Conservation (phyloP, 2,329 filamentous ascomycete genomes). For the Diatrype stigma region DNA sequence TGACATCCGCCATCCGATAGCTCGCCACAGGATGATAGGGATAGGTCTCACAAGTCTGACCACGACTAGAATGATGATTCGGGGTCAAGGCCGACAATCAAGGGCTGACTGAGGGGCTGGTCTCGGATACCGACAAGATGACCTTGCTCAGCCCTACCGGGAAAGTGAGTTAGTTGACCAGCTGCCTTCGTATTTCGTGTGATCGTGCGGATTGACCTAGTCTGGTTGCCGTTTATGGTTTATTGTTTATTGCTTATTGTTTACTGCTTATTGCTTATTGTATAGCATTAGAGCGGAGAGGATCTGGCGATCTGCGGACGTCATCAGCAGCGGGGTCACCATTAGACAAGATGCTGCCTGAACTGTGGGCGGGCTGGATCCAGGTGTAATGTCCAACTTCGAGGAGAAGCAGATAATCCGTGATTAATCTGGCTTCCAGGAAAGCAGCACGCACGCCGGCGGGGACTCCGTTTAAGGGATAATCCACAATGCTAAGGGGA, state of each 20-base stretch:
- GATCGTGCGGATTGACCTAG: conserved; percentile 15
- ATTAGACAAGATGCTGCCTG: background rate
- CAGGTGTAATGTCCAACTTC: conserved; percentile 10
- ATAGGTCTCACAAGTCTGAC: conserved; percentile 20
- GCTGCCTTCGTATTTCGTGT: conserved; percentile 17
- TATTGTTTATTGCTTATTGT: no score
- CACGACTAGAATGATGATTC: conserved; percentile 17
- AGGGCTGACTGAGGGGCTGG: conserved; percentile 20
- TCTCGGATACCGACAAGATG: conserved; percentile 28
- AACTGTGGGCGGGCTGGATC: background rate
- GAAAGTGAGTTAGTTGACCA: conserved; percentile 11
- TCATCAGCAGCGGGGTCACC: conserved; percentile 15
- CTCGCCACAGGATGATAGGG: conserved; percentile 21
- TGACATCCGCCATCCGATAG: conserved; percentile 31
- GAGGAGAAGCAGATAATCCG: conserved; percentile 13
- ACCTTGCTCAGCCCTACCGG: conserved; percentile 26
- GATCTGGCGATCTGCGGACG: conserved; percentile 20
- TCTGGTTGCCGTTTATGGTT: conserved; percentile 9
- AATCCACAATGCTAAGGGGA: conserved; percentile 3
- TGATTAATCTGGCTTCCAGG: background rate
- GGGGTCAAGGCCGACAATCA: conserved; percentile 25
- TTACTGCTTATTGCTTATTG: no score
- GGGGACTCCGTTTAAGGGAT: conserved; percentile 1
- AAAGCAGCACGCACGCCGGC: conserved; percentile 12
- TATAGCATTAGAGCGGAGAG: no score